Evolutionary conservation across 805 yeast species (phyloP).

Genomic region (Yarrowia yakushimensis): DNA sequence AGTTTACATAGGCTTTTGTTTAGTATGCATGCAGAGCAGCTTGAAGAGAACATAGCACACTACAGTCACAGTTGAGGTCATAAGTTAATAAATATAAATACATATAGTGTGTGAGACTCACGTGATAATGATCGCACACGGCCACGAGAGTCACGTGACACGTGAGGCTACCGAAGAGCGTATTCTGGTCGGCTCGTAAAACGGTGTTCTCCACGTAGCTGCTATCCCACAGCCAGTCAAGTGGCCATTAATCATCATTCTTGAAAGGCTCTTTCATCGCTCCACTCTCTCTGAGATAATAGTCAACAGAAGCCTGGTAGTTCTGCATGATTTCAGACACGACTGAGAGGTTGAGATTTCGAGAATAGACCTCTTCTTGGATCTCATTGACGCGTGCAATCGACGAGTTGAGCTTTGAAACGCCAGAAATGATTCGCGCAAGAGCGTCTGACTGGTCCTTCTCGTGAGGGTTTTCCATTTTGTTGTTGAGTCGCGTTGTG

Average conservation of each 20-base stretch:
- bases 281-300: slow-evolving; percentile 4
- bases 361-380: slow-evolving; percentile 13
- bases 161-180: too few species aligned
- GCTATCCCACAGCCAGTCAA: neutral
- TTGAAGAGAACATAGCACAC: too few species aligned
- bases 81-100: neutral
- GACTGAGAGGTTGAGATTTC: slow-evolving; percentile 12
- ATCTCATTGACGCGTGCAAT: slow-evolving; percentile 12
- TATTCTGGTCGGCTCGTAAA: too few species aligned
- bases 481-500: neutral
- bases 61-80: neutral
- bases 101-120: neutral
- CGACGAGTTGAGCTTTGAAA: slow-evolving; percentile 18
- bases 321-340: slow-evolving; percentile 21
- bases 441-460: slow-evolving; percentile 11
- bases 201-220: too few species aligned
- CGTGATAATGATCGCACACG: too few species aligned
- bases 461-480: slow-evolving; percentile 24
- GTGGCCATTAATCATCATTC: neutral
- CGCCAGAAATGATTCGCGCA: slow-evolving; percentile 4
- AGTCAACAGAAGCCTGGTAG: slow-evolving; percentile 18
- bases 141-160: too few species aligned
- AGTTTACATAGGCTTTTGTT: too few species aligned
- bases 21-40: too few species aligned
- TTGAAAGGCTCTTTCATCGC: slow-evolving; percentile 16